Base-by-base conservation (phyloP, 169 alveolate species). In the Plasmodium relictum region DNA sequence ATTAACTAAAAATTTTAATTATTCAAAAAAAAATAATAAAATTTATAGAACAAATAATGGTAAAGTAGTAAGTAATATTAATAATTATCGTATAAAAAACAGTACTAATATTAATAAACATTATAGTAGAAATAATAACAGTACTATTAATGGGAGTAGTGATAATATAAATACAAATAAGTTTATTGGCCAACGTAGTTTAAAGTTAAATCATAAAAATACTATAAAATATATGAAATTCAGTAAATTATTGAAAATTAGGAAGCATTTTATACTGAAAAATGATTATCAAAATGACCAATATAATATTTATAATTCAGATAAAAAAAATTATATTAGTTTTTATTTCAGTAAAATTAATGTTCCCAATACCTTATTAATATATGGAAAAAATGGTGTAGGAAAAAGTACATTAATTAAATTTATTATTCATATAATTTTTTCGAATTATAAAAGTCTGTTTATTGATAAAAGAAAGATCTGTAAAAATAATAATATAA, bases 321-420 rank as follows among this genome's bases (percentile, higher is more conserved):
- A 71, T 18, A 52, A 44, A 59, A 71, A 65, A 58, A 70, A 24
- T 56, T 61, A 14, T 59, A 70, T 86, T 42, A 42, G n/a, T 4
- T 86, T 86, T 65, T 86, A 86, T 44, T 86, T 86, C 59, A 70
- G 76, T 26, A 86, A 70, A 86, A 16, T 86, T 24, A 69, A 72
- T 24, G 6, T 86, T 8, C 92, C 92, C 12, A 63, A 72, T 26
- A 86, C 59, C n/a, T 48, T 73, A 58, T 86, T 86, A 56, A 86
- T 86, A 86, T 70, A 86, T 86, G 92, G 92, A 37, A 48, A 37
- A 22, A 44, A 54, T 86, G 87, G 92, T 26, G 74, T 31, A 22
- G 92, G 87, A 26, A 86, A 86, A 71, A 86, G 76, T 39, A 86
- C 92, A 20, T 71, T 86, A 61, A 22, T 86, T 42, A 73, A 71